Conservation (phyloP, 805 yeast species). For the Barnettozyma siamensis region DNA sequence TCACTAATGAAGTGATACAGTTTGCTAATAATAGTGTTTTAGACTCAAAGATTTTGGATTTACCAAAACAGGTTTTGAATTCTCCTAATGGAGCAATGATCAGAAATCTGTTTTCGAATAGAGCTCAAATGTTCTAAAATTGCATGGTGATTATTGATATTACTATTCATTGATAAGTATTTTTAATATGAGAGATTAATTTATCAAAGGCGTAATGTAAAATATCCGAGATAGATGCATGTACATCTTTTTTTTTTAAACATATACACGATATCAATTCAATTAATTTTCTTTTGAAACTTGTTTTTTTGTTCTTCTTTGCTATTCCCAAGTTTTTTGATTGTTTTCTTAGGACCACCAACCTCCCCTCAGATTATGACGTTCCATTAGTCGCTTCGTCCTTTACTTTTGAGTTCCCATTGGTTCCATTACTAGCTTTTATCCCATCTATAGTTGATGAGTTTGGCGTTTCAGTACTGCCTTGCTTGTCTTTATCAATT, state of each 20-base stretch:
- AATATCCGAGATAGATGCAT: neutral
- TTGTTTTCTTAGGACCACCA: no score
- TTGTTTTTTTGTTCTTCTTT: no score
- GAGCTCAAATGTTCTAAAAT: constrained; percentile 6
- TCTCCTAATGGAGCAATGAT: constrained; percentile 49
- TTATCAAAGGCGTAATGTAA: no score
- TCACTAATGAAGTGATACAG: constrained; percentile 50
- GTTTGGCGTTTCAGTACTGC: constrained; percentile 16
- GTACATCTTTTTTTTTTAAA: neutral
- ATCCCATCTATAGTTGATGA: constrained; percentile 6
- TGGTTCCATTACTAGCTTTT: neutral
- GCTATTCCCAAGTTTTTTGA: no score
- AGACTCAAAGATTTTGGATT: constrained; percentile 44
- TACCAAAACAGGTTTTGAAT: constrained; percentile 47
- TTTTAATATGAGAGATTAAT: no score
- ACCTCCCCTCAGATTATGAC: constrained; percentile 8
- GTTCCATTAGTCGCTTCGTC: neutral
- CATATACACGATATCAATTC: neutral
- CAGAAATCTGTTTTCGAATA: constrained; percentile 28
- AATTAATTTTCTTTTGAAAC: no score
- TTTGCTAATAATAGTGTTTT: constrained; percentile 51
- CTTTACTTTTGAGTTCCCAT: neutral
- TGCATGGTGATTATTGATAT: no score
- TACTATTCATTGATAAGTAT: no score
- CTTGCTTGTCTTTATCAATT: constrained; percentile 24